Evolutionary conservation across 495 filamentous ascomycete genomes (phyloP).

Genomic region (Parathielavia appendiculata): DNA sequence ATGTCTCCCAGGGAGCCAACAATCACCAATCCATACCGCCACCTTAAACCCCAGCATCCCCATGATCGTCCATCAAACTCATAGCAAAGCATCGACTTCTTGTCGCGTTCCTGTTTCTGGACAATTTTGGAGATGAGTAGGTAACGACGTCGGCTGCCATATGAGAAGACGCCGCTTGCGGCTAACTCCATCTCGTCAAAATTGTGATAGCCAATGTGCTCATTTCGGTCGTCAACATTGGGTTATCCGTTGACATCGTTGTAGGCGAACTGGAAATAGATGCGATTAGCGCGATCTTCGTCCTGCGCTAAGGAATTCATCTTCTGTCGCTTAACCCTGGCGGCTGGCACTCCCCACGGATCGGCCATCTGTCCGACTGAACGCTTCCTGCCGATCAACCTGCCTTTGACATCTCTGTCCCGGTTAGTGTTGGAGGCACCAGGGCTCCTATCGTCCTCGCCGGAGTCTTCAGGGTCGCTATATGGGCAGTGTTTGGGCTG

Average conservation of each 20-base stretch:
- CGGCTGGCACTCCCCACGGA: conserved; percentile 13
- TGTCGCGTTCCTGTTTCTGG: neutral
- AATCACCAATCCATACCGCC: no score
- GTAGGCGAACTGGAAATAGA: conserved; percentile 21
- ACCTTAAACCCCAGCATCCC: neutral
- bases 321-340: conserved; percentile 16
- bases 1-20: no score
- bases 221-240: conserved; percentile 6
- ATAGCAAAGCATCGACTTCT: neutral
- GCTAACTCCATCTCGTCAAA: conserved; percentile 16
- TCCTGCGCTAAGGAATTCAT: neutral
- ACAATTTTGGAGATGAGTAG: conserved; percentile 4
- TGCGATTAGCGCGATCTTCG: conserved; percentile 6
- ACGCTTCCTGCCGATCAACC: conserved; percentile 1
- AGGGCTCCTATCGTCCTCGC: neutral
- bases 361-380: conserved; percentile 3
- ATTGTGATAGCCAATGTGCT: conserved; percentile 20
- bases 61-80: conserved; percentile 1
- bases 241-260: neutral
- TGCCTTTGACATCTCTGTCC: no score
- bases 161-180: conserved; percentile 5
- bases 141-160: neutral
- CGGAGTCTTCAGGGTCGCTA: neutral
- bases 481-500: neutral
- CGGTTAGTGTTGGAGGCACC: no score